Evolutionary conservation across 176 grass and related monocot genomes (phyloP), one percentile per base, ranked within the genome.

Genomic region (Leersia perrieri): DNA sequence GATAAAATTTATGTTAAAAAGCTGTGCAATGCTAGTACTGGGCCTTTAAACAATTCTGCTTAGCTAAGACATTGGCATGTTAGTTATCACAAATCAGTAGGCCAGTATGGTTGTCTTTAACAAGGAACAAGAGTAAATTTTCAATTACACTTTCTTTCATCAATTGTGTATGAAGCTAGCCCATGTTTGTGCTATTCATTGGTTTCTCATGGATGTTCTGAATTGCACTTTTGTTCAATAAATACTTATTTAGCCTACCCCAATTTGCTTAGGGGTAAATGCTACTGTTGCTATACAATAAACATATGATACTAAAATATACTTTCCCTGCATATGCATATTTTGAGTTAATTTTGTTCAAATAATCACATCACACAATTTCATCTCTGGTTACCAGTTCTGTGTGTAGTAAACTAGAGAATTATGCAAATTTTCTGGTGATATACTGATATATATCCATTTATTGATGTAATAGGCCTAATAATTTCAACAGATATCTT

Each of bases 111-210:
- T 42, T 69, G 9, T 27, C n/a, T 28, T 78, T 29, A 74, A 65
- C 15, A 86, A 80, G 61, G 66, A 16, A 42, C 22, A 70, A 31
- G 49, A 18, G 42, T 80, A 67, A 68, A n/a, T n/a, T 87, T 78
- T 66, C 31, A 71, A n/a, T 78, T 62, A 26, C n/a, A 45, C 18
- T 60, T 38, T 7, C 58, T 66, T 33, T 55, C 28, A 57, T 65
- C n/a, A 57, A 30, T 42, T 68, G 67, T 74, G 61, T 77, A 20
- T 14, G 15, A 70, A 40, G 10, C 33, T 30, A 60, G 22, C 33
- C 25, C 16, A 23, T 60, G 13, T 72, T 77, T 71, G 11, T 77
- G 39, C 9, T n/a, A 68, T 53, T 53, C 64, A 57, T 22, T 26
- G 5, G 11, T 79, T 66, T 49, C 62, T 44, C 26, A 16, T 62